These are phyloP conservation scores for Termitomyces eurrhizus DNA, from an alignment of 768 basidiomycete genomes.

Conservation along the genomic window DNA sequence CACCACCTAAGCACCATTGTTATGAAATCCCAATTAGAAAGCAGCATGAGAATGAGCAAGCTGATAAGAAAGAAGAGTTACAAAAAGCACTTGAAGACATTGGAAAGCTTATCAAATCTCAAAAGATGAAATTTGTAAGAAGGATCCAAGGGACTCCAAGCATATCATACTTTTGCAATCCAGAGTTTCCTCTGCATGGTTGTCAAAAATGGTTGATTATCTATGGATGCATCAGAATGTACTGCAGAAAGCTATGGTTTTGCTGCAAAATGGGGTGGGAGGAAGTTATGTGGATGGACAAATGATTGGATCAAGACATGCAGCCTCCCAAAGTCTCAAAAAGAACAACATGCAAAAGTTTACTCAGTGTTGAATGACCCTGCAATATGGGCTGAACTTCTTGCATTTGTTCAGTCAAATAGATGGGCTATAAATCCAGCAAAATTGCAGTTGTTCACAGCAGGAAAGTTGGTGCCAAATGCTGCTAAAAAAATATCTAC, in stretches of 20 bases:
- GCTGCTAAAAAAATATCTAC: conserved; percentile 11
- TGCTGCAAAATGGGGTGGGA: too few species aligned
- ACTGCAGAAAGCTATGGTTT: too few species aligned
- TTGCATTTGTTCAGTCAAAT: conserved; percentile 26
- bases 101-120: too few species aligned
- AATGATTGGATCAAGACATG: too few species aligned
- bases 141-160: not conserved
- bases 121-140: not conserved
- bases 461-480: conserved; percentile 21
- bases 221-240: not conserved
- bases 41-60: too few species aligned
- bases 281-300: too few species aligned
- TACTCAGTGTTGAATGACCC: conserved; percentile 22
- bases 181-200: not conserved
- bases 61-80: too few species aligned
- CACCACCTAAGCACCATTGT: too few species aligned
- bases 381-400: conserved; percentile 22
- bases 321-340: too few species aligned
- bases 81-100: too few species aligned
- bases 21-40: too few species aligned
- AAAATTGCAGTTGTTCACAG: conserved; percentile 26
- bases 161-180: not conserved
- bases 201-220: not conserved
- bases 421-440: conserved; percentile 33
- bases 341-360: too few species aligned